Base-by-base conservation (phyloP, 352 stramenopile genomes). In the Pythium grandisporangium region DNA sequence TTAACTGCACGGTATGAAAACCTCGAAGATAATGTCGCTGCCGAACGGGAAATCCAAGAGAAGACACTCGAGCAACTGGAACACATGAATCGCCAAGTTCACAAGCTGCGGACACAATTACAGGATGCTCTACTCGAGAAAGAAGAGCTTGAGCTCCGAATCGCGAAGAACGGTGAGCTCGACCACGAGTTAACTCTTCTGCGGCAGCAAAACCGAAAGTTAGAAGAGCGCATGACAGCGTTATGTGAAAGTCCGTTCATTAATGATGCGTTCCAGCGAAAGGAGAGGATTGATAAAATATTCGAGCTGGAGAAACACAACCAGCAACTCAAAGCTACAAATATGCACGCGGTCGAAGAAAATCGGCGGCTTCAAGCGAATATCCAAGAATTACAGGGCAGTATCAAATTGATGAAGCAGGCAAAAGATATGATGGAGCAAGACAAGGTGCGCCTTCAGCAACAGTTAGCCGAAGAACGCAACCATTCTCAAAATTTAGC, bases 161-260 rank as follows among this genome's bases (percentile, higher is more conserved):
- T 70, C 6, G 54, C 56, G 17, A 88, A 89, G 46, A 48, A 66
- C 10, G 54, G 59, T 2, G 83, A 97, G 33, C 47, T 96, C 8
- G 70, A 94, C 35, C 82, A 92, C 13, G 80, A 95, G 30, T 58
- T 95, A 6, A 35, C 36, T 6, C 51, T 89, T 38, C 51, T 96
- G 4, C 61, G 69, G 4, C 69, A 93, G 6, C 71, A 90, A 51
- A 96, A 95, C 45, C 65, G 69, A 11, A 80, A 74, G 21, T 59
- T 97, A 1, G 91, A 97, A 55, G 75, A 96, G 14, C 64, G 86
- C 6, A 94, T 96, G 62, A 95, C 78, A 20, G 66, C 65, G 12
- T 57, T 97, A 13, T 97, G 89, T 45, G 87, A 97, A 45, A 95
- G 82, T 19, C 89, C 89, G 10, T 97, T 97, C 55, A 96, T 97